These are phyloP conservation scores for Beta corolliflora DNA, from an alignment of 179 eudicot species.

Conservation along the genomic window DNA sequence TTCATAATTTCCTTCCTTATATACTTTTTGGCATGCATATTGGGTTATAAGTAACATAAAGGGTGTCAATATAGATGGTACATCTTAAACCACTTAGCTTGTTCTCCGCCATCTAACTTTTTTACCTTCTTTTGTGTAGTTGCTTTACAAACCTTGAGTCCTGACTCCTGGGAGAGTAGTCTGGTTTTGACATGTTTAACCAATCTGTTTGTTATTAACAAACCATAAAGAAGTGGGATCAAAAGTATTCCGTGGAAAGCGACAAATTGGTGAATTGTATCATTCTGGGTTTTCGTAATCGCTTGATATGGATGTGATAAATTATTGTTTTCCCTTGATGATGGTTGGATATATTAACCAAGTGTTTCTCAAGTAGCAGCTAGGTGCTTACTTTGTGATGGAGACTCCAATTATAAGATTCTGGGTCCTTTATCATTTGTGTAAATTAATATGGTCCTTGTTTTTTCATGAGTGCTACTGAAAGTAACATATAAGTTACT, in stretches of 20 bases:
- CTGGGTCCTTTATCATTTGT: slow-evolving; percentile 8
- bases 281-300: not conserved
- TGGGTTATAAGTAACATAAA: slow-evolving; percentile 13
- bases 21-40: slow-evolving; percentile 6
- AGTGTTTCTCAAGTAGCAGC: slow-evolving; percentile 20
- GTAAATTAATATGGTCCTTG: slow-evolving; percentile 6
- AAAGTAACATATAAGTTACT: slow-evolving; percentile 25
- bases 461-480: slow-evolving; percentile 19
- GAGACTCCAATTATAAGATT: slow-evolving; percentile 9
- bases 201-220: not conserved
- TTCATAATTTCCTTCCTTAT: slow-evolving; percentile 2
- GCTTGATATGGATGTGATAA: slow-evolving; percentile 9
- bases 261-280: slow-evolving; percentile 20
- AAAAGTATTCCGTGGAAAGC: not conserved
- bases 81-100: not conserved
- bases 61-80: not conserved
- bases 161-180: not conserved
- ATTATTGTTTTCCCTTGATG: not conserved
- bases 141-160: too few species aligned
- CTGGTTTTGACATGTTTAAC: slow-evolving; percentile 13
- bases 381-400: slow-evolving; percentile 13
- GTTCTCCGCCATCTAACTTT: slow-evolving; percentile 4
- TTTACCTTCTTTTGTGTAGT: not conserved
- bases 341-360: slow-evolving; percentile 25
- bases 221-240: not conserved